Percentiles rank a stretch among this genome's conserved stretches.
Evolutionary conservation across 1,139 yeast species (phyloP).

Genomic region (Hyphopichia burtonii): DNA sequence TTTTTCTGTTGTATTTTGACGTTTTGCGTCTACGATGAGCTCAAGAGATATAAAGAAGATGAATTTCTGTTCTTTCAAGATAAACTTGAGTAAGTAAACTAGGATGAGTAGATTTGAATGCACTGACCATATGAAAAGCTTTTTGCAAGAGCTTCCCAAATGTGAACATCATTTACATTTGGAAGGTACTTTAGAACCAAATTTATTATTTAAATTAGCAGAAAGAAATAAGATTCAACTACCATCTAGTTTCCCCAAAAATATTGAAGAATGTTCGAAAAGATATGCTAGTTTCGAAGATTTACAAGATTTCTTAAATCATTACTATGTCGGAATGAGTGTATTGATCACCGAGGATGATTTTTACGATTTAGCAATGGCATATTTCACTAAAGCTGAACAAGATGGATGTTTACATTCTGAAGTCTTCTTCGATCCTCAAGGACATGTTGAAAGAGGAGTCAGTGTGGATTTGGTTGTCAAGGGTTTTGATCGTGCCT

Average conservation of each 20-base stretch:
- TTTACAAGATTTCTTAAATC: slow-evolving; percentile 73
- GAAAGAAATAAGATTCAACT: slow-evolving; percentile 51
- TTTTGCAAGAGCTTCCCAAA: slow-evolving; percentile 68
- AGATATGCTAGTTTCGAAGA: slow-evolving; percentile 62
- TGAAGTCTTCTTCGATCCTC: slow-evolving; percentile 82
- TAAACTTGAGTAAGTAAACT: background rate
- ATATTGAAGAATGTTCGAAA: slow-evolving; percentile 51
- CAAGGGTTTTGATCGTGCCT: slow-evolving; percentile 63
- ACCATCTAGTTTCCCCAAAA: slow-evolving; percentile 60
- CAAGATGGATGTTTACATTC: slow-evolving; percentile 63
- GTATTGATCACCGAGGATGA: slow-evolving; percentile 66
- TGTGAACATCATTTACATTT: slow-evolving; percentile 83
- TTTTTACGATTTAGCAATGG: slow-evolving; percentile 72
- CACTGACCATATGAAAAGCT: slow-evolving; percentile 24
- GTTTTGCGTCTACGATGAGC: background rate
- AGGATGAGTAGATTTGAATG: slow-evolving; percentile 10
- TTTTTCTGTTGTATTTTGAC: no score
- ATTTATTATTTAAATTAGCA: slow-evolving; percentile 64
- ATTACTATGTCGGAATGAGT: slow-evolving; percentile 76
- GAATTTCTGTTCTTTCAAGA: background rate
- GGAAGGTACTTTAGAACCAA: slow-evolving; percentile 80
- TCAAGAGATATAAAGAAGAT: background rate
- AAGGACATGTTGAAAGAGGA: slow-evolving; percentile 73
- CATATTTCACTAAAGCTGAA: slow-evolving; percentile 61
- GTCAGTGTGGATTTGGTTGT: slow-evolving; percentile 59